Evolutionary conservation across 2,329 filamentous ascomycete species (phyloP).

Genomic region (Neofusicoccum umdonicola): DNA sequence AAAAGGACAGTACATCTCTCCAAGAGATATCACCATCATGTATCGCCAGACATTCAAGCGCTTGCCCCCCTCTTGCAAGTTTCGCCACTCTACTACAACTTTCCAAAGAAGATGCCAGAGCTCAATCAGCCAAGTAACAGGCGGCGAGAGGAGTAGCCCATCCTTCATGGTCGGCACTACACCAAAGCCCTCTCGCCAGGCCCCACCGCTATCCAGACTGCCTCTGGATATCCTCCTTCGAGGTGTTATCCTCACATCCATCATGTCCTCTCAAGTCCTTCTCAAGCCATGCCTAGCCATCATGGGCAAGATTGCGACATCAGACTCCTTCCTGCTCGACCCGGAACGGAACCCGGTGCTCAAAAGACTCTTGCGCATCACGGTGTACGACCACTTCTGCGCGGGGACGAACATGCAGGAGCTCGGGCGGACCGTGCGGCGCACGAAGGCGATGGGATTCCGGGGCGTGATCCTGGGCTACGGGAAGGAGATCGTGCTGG

Average conservation of each 20-base stretch:
- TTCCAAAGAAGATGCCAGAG: no score
- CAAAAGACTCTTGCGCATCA: conserved; percentile 70
- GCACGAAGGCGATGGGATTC: conserved; percentile 69
- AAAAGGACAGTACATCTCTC: rapidly evolving
- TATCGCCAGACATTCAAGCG: no score
- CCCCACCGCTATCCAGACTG: no score
- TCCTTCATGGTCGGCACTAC: no score
- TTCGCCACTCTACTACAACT: no score
- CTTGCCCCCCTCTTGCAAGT: no score
- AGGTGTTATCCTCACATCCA: not conserved
- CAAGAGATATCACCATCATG: no score
- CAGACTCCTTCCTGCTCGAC: not conserved
- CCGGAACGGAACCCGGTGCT: conserved; percentile 51
- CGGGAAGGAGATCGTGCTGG: conserved; percentile 61
- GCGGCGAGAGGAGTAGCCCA: no score
- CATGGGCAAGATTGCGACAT: not conserved
- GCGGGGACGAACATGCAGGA: conserved; percentile 72
- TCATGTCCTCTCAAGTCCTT: not conserved
- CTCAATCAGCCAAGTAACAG: no score
- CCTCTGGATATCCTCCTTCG: no score
- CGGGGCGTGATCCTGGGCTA: conserved; percentile 84
- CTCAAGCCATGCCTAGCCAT: not conserved
- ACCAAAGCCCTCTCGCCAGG: no score
- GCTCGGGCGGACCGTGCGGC: conserved; percentile 60
- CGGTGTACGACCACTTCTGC: conserved; percentile 88